A percentile compares a stretch with the other conserved stretches of the same genome.
phyloP scores from a whole-genome alignment of 805 yeast genomes.

The Torulaspora gathmanii region DNA sequence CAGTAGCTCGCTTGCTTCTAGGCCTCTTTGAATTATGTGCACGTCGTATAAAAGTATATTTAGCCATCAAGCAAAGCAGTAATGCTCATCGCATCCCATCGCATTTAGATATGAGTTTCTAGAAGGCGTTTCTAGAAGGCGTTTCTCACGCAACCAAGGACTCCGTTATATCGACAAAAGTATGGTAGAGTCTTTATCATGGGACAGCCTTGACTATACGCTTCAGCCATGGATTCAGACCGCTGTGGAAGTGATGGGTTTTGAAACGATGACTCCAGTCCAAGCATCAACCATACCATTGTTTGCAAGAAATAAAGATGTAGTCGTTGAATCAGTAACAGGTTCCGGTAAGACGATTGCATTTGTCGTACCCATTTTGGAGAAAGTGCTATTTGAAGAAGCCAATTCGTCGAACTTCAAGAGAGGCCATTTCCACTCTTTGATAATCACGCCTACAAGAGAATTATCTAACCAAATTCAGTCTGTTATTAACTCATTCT shows the following conservation, averaged over 20 bases:
- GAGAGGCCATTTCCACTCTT: slow-evolving; percentile 64
- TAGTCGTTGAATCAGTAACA: slow-evolving; percentile 94
- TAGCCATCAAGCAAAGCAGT: not conserved
- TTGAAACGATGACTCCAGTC: slow-evolving; percentile 85
- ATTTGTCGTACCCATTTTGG: slow-evolving; percentile 75
- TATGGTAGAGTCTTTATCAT: slow-evolving; percentile 46
- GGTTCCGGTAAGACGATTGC: slow-evolving; percentile 99
- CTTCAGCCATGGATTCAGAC: slow-evolving; percentile 65
- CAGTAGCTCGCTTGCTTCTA: too few relatives aligned
- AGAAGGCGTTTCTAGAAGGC: too few relatives aligned
- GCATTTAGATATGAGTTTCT: not conserved
- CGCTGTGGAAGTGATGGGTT: slow-evolving; percentile 73
- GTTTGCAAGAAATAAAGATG: slow-evolving; percentile 80
- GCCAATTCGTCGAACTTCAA: slow-evolving; percentile 35
- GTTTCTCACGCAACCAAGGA: not conserved
- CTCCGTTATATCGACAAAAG: not conserved
- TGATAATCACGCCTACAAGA: slow-evolving; percentile 65
- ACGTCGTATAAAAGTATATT: slow-evolving; percentile 6
- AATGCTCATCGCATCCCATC: slow-evolving; percentile 3
- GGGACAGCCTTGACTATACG: slow-evolving; percentile 52
- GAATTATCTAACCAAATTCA: slow-evolving; percentile 69
- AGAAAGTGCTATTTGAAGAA: slow-evolving; percentile 47
- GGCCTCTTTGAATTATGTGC: too few relatives aligned
- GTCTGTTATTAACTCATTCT: slow-evolving; percentile 54
- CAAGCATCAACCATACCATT: slow-evolving; percentile 93